These are phyloP conservation scores for Elsinoe necatrix DNA, from an alignment of 2,329 filamentous ascomycete genomes.

Conservation along the genomic window DNA sequence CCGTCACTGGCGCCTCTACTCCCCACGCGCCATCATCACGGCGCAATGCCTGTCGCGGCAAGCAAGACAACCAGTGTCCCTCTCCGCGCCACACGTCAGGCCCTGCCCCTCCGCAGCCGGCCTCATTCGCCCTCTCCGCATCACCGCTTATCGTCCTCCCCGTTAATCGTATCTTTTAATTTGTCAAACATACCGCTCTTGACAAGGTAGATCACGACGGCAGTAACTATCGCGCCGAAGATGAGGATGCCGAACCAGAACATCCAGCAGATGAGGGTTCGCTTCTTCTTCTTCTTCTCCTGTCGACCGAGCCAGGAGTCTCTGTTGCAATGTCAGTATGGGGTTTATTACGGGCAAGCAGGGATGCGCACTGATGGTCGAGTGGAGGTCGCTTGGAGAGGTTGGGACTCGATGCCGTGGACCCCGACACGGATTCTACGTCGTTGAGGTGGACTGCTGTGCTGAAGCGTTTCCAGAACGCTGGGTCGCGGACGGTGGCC, in stretches of 20 bases:
- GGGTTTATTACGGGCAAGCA: not conserved
- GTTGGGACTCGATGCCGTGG: not conserved
- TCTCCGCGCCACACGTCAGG: not conserved
- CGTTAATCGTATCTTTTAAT: slow-evolving; percentile 7
- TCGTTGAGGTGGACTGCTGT: slow-evolving; percentile 46
- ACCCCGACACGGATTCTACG: slow-evolving; percentile 32
- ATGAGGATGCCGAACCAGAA: slow-evolving; percentile 42
- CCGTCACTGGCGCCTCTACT: too few relatives aligned
- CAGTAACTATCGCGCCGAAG: slow-evolving; percentile 38
- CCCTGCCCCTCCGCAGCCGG: not conserved
- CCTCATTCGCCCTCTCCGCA: not conserved
- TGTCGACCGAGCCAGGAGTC: slow-evolving; percentile 48
- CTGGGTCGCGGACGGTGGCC: slow-evolving; percentile 48
- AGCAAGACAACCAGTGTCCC: not conserved
- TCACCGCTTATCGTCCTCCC: not conserved
- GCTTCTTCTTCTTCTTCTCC: slow-evolving; percentile 39
- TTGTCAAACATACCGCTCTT: slow-evolving; percentile 23
- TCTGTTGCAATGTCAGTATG: slow-evolving; percentile 28
- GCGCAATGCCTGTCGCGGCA: not conserved
- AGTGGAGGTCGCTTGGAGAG: slow-evolving; percentile 20
- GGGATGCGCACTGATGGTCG: slow-evolving; percentile 33
- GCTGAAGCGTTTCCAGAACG: slow-evolving; percentile 54
- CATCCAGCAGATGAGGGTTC: slow-evolving; percentile 40
- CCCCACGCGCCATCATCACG: too few relatives aligned
- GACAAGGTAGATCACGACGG: slow-evolving; percentile 39